phyloP scores from a whole-genome alignment of 2,329 filamentous ascomycete genomes.

The Trichoderma oligosporum region DNA sequence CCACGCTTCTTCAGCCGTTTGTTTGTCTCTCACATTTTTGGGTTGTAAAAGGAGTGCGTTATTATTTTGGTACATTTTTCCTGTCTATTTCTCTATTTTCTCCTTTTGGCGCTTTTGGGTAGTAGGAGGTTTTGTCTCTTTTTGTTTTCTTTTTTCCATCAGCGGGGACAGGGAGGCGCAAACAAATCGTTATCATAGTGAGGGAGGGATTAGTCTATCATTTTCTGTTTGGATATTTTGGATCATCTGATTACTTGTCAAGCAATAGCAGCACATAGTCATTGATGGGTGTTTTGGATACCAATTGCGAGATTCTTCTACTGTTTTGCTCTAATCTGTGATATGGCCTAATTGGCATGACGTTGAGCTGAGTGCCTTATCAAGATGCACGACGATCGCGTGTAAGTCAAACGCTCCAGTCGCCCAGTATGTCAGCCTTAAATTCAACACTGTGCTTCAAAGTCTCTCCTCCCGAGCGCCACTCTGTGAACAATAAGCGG shows the following conservation, averaged over 20 bases:
- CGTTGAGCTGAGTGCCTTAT: slow-evolving; percentile 5
- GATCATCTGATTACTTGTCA: not conserved
- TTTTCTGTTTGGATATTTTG: not conserved
- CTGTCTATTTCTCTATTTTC: not conserved
- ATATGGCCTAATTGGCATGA: not conserved
- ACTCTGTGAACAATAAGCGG: not conserved
- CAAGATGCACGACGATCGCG: slow-evolving; percentile 15
- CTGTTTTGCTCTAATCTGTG: not conserved
- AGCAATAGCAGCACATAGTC: not conserved
- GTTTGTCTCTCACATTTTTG: too few relatives aligned
- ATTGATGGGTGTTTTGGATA: not conserved
- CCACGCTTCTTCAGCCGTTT: too few relatives aligned
- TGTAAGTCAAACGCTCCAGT: slow-evolving; percentile 2
- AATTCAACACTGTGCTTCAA: slow-evolving; percentile 4
- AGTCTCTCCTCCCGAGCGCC: slow-evolving; percentile 3
- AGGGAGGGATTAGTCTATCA: not conserved
- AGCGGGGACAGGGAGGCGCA: not conserved
- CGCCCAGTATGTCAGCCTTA: slow-evolving; percentile 8
- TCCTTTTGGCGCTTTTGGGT: not conserved
- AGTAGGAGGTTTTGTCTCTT: not conserved
- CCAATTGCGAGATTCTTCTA: not conserved
- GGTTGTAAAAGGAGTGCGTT: not conserved
- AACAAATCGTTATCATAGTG: not conserved
- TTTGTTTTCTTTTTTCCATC: too few relatives aligned
- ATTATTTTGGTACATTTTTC: not conserved